Evolutionary conservation across 768 basidiomycete genomes (phyloP).

Genomic region (Clathrus columnatus): DNA sequence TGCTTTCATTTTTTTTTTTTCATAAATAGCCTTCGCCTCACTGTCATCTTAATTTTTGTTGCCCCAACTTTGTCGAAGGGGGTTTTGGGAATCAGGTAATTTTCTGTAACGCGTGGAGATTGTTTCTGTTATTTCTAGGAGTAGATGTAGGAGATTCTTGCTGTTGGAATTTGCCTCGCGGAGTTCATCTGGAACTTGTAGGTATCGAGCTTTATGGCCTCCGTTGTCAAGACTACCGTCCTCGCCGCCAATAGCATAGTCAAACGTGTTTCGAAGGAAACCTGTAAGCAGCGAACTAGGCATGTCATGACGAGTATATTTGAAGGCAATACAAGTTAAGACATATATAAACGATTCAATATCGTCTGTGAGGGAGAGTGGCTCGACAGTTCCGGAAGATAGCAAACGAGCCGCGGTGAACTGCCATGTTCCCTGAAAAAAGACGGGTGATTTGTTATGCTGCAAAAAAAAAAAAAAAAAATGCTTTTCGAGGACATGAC

Average conservation of each 20-base stretch:
- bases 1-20: background rate
- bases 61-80: background rate
- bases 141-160: background rate
- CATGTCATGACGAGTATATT: background rate
- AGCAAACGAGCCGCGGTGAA: conserved; percentile 1
- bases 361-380: background rate
- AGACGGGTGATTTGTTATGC: too few species aligned
- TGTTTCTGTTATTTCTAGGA: background rate
- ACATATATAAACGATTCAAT: conserved; percentile 9
- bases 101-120: background rate
- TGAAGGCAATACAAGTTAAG: background rate
- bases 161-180: background rate
- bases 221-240: background rate
- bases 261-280: background rate
- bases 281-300: background rate
- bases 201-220: background rate
- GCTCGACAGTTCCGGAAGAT: background rate
- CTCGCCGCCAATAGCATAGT: background rate
- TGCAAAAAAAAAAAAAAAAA: too few species aligned
- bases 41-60: too few species aligned
- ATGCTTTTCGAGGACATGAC: too few species aligned
- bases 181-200: background rate
- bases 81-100: too few species aligned
- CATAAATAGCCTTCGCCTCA: background rate
- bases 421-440: conserved; percentile 1